phyloP scores from a whole-genome alignment of 78 protist species.

The Dictyostelium capitatum region DNA sequence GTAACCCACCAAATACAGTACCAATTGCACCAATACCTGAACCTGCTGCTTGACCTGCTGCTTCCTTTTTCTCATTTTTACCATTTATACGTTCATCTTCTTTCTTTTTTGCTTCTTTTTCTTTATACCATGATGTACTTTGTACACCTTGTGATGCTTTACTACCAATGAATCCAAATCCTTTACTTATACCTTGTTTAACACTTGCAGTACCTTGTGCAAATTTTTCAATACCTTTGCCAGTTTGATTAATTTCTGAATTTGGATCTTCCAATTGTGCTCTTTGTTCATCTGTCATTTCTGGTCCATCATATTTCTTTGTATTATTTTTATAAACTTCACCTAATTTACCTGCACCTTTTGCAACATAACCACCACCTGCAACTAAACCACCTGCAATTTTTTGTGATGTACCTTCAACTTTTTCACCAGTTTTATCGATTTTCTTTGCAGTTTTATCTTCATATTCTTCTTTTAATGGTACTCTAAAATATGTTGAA shows the following conservation, averaged over 20 bases:
- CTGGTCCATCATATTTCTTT: slow-evolving; percentile 76
- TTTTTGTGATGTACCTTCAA: slow-evolving; percentile 8
- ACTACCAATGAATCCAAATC: slow-evolving; percentile 44
- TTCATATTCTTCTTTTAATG: slow-evolving; percentile 24
- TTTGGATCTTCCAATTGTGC: slow-evolving; percentile 54
- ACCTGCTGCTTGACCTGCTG: slow-evolving; percentile 8
- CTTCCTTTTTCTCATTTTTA: slow-evolving; percentile 58
- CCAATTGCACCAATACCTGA: slow-evolving; percentile 28
- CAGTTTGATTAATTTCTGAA: not conserved
- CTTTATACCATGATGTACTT: slow-evolving; percentile 50
- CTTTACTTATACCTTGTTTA: slow-evolving; percentile 31
- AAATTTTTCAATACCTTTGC: slow-evolving; percentile 10
- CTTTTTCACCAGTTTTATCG: slow-evolving; percentile 6
- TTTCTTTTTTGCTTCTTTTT: slow-evolving; percentile 44
- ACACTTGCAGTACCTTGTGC: slow-evolving; percentile 48
- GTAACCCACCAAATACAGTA: slow-evolving; percentile 33
- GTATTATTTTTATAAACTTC: slow-evolving; percentile 65
- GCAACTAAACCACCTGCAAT: slow-evolving; percentile 27
- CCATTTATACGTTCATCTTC: slow-evolving; percentile 39
- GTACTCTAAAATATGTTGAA: slow-evolving; percentile 42
- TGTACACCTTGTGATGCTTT: slow-evolving; percentile 27
- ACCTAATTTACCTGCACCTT: slow-evolving; percentile 60
- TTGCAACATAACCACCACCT: slow-evolving; percentile 64
- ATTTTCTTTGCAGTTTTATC: slow-evolving; percentile 59
- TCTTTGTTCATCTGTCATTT: slow-evolving; percentile 70